Conservation (phyloP, 352 stramenopile genomes). For the Phytophthora megakarya region DNA sequence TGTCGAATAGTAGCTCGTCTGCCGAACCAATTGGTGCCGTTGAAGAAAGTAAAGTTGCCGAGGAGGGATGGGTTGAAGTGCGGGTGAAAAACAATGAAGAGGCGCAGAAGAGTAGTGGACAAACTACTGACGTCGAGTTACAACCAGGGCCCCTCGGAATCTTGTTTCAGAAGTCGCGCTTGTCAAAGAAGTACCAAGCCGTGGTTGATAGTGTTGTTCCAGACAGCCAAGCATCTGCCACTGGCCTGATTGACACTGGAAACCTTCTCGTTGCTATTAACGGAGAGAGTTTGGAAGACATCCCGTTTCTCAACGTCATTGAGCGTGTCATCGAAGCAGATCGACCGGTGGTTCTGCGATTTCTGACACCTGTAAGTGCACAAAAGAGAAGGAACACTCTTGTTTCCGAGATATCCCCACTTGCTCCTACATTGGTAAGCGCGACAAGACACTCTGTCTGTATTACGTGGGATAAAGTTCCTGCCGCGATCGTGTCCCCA, state of each 20-base stretch:
- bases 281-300: conserved; percentile 60
- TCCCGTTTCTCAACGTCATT: conserved; percentile 76
- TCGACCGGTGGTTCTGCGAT: conserved; percentile 69
- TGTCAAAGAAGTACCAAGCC: conserved; percentile 69
- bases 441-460: conserved; percentile 63
- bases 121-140: conserved; percentile 71
- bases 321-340: conserved; percentile 75
- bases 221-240: conserved; percentile 77
- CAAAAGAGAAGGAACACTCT: conserved; percentile 43
- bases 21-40: conserved; percentile 19
- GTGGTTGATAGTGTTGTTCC: conserved; percentile 85
- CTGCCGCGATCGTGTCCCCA: conserved; percentile 16
- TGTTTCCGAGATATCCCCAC: conserved; percentile 60
- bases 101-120: conserved; percentile 52
- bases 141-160: conserved; percentile 76
- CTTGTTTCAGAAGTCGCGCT: conserved; percentile 73
- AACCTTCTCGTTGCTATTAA: conserved; percentile 83
- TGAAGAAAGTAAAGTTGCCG: conserved; percentile 43
- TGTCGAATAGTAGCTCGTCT: conserved; percentile 24
- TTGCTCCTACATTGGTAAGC: conserved; percentile 70
- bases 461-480: conserved; percentile 64
- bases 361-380: conserved; percentile 57
- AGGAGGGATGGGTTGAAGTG: conserved; percentile 85
- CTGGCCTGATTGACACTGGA: conserved; percentile 63
- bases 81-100: conserved; percentile 53